phyloP scores from a whole-genome alignment of 2,329 filamentous ascomycete genomes.

The Beauveria brongniartii region DNA sequence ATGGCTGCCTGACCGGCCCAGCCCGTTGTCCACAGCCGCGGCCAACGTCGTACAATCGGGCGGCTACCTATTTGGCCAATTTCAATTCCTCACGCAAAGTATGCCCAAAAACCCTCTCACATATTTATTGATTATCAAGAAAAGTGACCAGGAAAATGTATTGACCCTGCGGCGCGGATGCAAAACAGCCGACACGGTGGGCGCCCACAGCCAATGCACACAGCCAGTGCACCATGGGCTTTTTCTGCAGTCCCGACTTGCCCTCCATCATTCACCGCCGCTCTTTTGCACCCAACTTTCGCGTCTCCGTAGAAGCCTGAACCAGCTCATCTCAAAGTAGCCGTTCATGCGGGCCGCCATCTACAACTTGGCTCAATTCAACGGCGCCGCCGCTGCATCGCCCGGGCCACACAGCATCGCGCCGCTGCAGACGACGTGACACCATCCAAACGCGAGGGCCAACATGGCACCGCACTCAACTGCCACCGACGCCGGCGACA shows the following conservation, averaged over 20 bases:
- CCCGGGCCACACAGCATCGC: background rate
- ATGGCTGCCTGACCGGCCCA: background rate
- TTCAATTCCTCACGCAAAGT: background rate
- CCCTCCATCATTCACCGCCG: background rate
- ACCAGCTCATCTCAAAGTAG: background rate
- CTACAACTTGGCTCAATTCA: background rate
- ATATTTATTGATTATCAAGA: no score
- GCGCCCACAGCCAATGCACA: no score
- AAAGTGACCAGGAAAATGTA: no score
- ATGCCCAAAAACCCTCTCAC: background rate
- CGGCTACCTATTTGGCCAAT: background rate
- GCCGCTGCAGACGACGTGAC: background rate
- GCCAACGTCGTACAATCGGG: background rate
- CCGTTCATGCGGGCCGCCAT: background rate
- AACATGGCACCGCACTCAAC: conserved; percentile 7
- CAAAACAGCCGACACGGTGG: no score
- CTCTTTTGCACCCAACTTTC: background rate
- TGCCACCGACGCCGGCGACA: background rate
- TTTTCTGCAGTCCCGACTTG: no score
- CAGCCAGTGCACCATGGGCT: no score
- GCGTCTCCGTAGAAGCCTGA: background rate
- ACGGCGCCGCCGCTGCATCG: background rate
- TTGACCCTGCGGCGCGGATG: no score
- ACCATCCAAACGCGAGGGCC: background rate
- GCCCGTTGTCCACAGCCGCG: background rate